Base-by-base conservation (phyloP, 2,329 filamentous ascomycete species). In the Monilinia fructicola region DNA sequence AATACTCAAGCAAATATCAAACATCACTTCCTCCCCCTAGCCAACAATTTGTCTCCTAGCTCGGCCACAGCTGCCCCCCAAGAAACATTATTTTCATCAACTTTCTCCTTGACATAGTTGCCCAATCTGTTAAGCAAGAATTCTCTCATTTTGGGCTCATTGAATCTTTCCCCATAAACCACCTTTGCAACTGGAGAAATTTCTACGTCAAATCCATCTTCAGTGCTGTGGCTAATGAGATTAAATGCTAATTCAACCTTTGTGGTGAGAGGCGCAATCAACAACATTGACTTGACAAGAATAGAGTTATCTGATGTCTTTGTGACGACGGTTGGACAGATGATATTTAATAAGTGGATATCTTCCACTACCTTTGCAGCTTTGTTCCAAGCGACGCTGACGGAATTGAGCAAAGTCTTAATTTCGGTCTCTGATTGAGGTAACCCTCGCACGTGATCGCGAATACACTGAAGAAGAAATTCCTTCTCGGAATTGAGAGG, bases 91-190 rank as follows among this genome's bases (percentile, higher is more conserved):
- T 69, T 74, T n/a, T 75, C 74, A 68, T 80, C 78, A 71, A 72
- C 76, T 71, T 66, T 75, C 68, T 70, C 71, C 60, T 71, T 66
- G 3, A 74, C 71, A 38, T 58, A 59, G 62, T 72, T 68, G 56
- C 81, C 77, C 73, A 89, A 79, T 75, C 83, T 82, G 46, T 83
- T 83, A 16, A 80, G 77, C 69, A 95, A 74, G 71, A 90, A 93
- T 65, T 92, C 89, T n/a, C 79, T 81, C 81, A 95, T 88, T 77
- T 91, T 93, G 60, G 81, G 84, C 70, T 87, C 86, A 70, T 92
- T 91, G 76, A 93, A 93, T 68, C 85, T 83, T 78, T 94, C 90
- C 0, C 91, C 91, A 75, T 95, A 95, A 2, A 92, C 80, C 1
- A 93, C 86, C 63, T 81, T 82, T 0, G 87, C 90, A 28, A 79